Base-by-base conservation (phyloP, 2,329 filamentous ascomycete species). In the Pseudogymnoascus pannorum region DNA sequence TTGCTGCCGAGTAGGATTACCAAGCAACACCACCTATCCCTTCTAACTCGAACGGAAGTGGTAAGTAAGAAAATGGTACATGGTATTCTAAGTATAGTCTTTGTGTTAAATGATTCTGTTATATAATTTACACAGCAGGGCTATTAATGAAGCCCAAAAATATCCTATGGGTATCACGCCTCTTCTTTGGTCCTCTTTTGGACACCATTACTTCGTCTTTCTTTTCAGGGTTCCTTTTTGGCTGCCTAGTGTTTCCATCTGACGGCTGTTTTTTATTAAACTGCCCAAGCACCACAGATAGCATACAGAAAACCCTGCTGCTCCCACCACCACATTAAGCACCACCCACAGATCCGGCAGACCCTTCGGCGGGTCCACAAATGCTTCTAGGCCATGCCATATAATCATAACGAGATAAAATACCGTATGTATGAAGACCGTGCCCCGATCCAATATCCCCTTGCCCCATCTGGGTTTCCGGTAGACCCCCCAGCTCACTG, bases 291-390 rank as follows among this genome's bases (percentile, higher is more conserved):
- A 97, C 94, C 94, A 99, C 6, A 94, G 70, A 73, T 97, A 97
- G 74, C 92, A 95, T 33, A 96, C 76, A 0, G 83, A 83, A 72
- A 97, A 99, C 0, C 91, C 94, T 3, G 84, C 87, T 20, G 90
- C 90, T 6, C 94, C 94, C 20, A 97, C 75, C 16, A 91, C 85
- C 7, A 94, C 92, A 70, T 99, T 99, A 11, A 86, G 82, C 2
- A 99, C 92, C 2, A 95, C 87, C 93, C 93, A 99, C 1, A 99
- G 77, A 76, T 99, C 94, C 0, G 94, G 94, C 75, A 96, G 97
- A 62, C 82, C 80, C 0, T 77, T 68, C 4, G 93, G 92, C 12
- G 92, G 86, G 8, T 74, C 64, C 1, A 92, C 75, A 63, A 86
- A 85, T 1, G 82, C 81, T 67, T 96, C 91, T 0, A 85, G 76